These are phyloP conservation scores for Chlorella sp. DNA, from an alignment of 139 green algal species.

Conservation along the genomic window DNA sequence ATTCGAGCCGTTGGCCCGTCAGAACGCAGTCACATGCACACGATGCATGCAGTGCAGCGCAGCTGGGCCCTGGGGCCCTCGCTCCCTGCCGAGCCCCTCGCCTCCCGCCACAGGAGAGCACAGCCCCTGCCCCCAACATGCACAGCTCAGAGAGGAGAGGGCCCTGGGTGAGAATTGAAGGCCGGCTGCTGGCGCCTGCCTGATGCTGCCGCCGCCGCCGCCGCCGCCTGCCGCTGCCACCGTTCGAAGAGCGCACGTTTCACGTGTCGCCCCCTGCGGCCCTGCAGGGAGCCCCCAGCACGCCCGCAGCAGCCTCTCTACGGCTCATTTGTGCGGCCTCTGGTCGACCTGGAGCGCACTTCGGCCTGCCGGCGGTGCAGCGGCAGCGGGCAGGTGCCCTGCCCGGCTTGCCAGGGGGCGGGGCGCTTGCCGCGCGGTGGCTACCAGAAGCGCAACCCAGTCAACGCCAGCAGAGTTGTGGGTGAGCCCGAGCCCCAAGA, in stretches of 20 bases:
- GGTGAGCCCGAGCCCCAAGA: constrained; percentile 48
- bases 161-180: too few species aligned
- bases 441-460: constrained; percentile 27
- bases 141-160: too few species aligned
- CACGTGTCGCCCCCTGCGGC: background rate
- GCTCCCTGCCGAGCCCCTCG: too few species aligned
- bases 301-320: background rate
- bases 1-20: too few species aligned
- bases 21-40: too few species aligned
- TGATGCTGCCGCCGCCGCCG: background rate
- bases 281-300: background rate
- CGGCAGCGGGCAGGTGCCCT: constrained; percentile 10
- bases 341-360: background rate
- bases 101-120: too few species aligned
- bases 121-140: too few species aligned
- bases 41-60: too few species aligned
- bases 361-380: constrained; percentile 17
- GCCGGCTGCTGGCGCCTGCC: too few species aligned
- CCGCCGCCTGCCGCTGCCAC: background rate
- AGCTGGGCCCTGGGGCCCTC: too few species aligned
- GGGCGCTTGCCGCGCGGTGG: constrained; percentile 16
- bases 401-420: background rate
- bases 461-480: constrained; percentile 28
- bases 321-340: constrained; percentile 10
- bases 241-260: too few species aligned